Conservation (phyloP, 495 filamentous ascomycete species). For the Copromyces sp. region DNA sequence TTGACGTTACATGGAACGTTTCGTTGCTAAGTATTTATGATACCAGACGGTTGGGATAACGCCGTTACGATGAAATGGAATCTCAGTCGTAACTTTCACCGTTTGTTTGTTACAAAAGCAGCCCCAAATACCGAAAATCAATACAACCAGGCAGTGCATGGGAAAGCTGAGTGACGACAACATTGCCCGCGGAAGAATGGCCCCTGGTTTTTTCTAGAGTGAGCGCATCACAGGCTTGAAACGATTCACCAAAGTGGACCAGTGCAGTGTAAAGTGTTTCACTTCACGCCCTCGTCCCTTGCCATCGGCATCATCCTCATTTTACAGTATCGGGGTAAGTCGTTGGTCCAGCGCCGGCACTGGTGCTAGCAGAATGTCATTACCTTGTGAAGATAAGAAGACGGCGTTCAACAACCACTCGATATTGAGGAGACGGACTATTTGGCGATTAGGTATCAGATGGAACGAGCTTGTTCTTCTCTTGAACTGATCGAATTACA, state of each 20-base stretch:
- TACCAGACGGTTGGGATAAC: background rate
- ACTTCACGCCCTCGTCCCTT: background rate
- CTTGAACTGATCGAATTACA: too few relatives aligned
- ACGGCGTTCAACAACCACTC: too few relatives aligned
- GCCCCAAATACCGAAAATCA: background rate
- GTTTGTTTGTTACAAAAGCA: background rate
- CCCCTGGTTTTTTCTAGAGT: background rate
- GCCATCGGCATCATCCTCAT: background rate
- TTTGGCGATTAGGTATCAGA: too few relatives aligned
- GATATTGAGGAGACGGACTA: too few relatives aligned
- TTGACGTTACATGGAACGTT: background rate
- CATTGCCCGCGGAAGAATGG: background rate
- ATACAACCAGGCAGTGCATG: background rate
- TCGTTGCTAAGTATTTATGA: background rate
- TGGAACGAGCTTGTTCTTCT: too few relatives aligned
- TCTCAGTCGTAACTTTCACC: background rate
- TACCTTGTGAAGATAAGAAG: background rate
- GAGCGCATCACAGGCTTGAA: background rate
- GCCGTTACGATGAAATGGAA: background rate
- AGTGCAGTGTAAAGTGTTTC: background rate
- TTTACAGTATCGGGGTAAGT: background rate
- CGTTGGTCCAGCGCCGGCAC: background rate
- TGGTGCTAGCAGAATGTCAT: background rate
- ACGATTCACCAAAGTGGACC: background rate
- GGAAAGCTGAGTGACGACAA: background rate